Base-by-base conservation (phyloP, 495 filamentous ascomycete species). In the Aspergillus diversus region DNA sequence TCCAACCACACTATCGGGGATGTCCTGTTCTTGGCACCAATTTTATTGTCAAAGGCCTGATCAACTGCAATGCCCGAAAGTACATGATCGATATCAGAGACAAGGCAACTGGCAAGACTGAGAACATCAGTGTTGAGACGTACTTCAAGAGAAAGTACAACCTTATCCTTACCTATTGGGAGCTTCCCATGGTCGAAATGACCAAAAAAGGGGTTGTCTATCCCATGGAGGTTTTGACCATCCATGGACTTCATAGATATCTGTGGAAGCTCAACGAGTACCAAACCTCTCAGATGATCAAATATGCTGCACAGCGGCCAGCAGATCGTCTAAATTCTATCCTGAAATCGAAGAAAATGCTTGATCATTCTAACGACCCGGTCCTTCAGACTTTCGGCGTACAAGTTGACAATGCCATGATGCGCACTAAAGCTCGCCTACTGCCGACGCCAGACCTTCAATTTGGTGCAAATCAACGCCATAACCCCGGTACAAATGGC, bases 281-380 rank as follows among this genome's bases (percentile, higher is more conserved):
- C 1, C 73, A 83, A 81, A 95, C 92, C 0, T 71, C 83, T 0
- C 69, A 84, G 8, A 97, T 99, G 94, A 96, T 99, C 75, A 92
- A 89, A 70, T 92, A 91, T 72, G 92, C 93, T 3, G 87, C 86
- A 5, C 80, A 80, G 32, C 82, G 85, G 3, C 95, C 95, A 0
- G 47, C 63, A 0, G 67, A 86, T 32, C 91, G 94, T 17, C 80
- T 84, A 67, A 55, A 66, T 0, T 80, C 87, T 13, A 89, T 97
- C 56, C 63, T 81, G 34, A 71, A 83, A n/a, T 89, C 88, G 21
- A 83, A 96, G 17, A 64, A 72, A 0, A 81, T 88, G 64, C 81
- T 97, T 0, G 73, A 88, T 32, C 95, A 92, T 85, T 63, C 63
- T 0, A 69, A 83, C 0, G 95, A 99, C 63, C 83, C 79, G 0